Percentiles rank a stretch among this genome's conserved stretches.
These are phyloP conservation scores for Allium sativum DNA, from an alignment of 106 monocot species.

Conservation along the genomic window DNA sequence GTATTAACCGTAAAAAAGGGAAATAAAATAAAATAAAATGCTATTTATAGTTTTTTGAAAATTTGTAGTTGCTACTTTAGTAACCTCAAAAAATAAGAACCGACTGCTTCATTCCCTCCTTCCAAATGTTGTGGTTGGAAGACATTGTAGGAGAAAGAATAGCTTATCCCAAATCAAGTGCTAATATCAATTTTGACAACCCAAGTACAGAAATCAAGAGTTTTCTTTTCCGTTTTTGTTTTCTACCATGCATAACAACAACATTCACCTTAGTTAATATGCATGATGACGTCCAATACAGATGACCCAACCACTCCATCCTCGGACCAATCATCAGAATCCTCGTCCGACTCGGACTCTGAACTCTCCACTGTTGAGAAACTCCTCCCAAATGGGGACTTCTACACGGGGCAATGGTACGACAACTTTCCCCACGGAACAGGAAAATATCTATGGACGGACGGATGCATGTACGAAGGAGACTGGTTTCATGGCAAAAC, in stretches of 20 bases:
- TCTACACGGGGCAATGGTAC: conserved; percentile 38
- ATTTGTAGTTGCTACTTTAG: too few species aligned
- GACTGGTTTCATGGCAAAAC: conserved; percentile 32
- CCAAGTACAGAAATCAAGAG: neutral
- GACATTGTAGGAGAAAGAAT: conserved; percentile 8
- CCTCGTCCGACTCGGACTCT: neutral
- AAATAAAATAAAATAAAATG: neutral
- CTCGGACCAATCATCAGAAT: neutral
- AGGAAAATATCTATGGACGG: conserved; percentile 51
- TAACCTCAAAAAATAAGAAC: neutral
- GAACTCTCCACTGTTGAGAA: conserved; percentile 16
- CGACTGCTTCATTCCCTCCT: neutral
- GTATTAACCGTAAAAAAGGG: neutral
- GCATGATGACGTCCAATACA: conserved; percentile 2
- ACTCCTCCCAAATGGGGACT: conserved; percentile 37
- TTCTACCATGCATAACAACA: neutral
- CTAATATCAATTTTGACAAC: neutral
- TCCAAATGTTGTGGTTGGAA: conserved; percentile 12
- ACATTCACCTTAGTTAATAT: neutral
- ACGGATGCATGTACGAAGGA: conserved; percentile 58
- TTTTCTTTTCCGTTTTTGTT: too few species aligned
- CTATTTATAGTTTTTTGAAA: too few species aligned
- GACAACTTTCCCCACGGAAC: conserved; percentile 24
- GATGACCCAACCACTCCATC: neutral
- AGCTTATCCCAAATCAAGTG: neutral